Percentiles rank a stretch among this genome's conserved stretches.
These are phyloP conservation scores for Micractinium conductrix DNA, from an alignment of 139 green algal species.

Conservation along the genomic window DNA sequence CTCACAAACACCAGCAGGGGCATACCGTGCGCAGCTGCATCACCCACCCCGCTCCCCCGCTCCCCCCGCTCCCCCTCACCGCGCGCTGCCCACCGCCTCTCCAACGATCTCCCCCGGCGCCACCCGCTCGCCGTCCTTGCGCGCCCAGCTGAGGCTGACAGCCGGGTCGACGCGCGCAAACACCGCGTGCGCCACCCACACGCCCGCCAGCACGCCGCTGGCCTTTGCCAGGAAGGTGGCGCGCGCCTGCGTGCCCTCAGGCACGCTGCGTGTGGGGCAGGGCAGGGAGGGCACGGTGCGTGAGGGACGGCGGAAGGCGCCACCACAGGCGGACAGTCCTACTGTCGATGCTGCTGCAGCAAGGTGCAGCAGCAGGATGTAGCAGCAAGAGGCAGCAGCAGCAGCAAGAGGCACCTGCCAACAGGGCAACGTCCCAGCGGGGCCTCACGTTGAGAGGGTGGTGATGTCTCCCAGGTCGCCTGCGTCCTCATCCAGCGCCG, in stretches of 20 bases:
- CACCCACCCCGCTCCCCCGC: too few species aligned
- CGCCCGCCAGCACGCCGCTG: constrained; percentile 88
- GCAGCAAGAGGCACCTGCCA: neutral
- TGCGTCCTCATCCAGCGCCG: constrained; percentile 88
- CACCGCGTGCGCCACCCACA: constrained; percentile 84
- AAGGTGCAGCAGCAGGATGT: neutral
- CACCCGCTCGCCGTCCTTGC: constrained; percentile 66
- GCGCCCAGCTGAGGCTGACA: constrained; percentile 68
- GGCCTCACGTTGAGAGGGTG: constrained; percentile 81
- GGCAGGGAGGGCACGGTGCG: neutral
- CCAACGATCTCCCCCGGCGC: constrained; percentile 76
- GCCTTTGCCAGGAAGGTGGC: constrained; percentile 95
- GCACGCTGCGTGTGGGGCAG: constrained; percentile 68
- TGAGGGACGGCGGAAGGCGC: neutral
- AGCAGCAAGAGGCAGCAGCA: neutral
- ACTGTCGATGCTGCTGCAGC: too few species aligned
- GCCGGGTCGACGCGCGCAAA: constrained; percentile 82
- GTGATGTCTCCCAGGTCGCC: constrained; percentile 90
- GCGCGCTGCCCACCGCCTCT: constrained; percentile 52
- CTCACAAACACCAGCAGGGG: too few species aligned
- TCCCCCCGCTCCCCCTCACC: neutral
- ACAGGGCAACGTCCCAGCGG: too few species aligned
- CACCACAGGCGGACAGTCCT: too few species aligned
- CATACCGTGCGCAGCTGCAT: too few species aligned
- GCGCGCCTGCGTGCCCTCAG: constrained; percentile 64